These are phyloP conservation scores for Euphorbia corollata DNA, from an alignment of 441 rosid species.

Conservation along the genomic window DNA sequence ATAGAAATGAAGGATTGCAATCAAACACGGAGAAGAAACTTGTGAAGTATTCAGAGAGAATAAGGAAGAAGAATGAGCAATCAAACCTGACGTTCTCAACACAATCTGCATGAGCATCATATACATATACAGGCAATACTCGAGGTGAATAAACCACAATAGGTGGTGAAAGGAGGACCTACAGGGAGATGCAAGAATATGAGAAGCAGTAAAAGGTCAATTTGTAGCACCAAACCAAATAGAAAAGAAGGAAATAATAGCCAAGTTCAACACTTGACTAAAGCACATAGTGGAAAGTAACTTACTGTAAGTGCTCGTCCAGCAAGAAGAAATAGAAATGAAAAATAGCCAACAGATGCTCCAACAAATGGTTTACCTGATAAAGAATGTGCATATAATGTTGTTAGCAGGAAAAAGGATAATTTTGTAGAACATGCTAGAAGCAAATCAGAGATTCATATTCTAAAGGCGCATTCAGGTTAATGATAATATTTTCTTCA, in stretches of 20 bases:
- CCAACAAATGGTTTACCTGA: conserved; percentile 96
- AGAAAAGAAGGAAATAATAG: conserved; percentile 7
- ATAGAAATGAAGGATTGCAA: neutral
- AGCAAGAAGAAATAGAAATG: conserved; percentile 89
- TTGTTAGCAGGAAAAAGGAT: conserved; percentile 12
- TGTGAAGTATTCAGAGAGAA: conserved; percentile 3
- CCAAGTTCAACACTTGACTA: conserved; percentile 16
- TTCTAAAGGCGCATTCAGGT: conserved; percentile 12
- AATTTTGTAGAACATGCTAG: conserved; percentile 5
- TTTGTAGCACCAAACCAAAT: conserved; percentile 1
- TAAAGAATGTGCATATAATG: conserved; percentile 19
- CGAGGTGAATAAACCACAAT: conserved; percentile 99
- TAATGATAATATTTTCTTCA: conserved; percentile 27
- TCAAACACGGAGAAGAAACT: conserved; percentile 10
- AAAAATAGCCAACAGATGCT: conserved; percentile 98
- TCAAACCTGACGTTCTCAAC: conserved; percentile 98
- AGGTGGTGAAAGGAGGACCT: conserved; percentile 99
- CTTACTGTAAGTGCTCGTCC: conserved; percentile 98
- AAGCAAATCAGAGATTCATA: conserved; percentile 5
- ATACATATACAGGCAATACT: conserved; percentile 96
- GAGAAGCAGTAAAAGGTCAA: conserved; percentile 5
- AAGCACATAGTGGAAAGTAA: conserved; percentile 21
- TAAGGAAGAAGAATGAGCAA: conserved; percentile 17
- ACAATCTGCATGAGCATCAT: conserved; percentile 98
- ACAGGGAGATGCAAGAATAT: conserved; percentile 4